A percentile compares a stretch with the other conserved stretches of the same genome.
Evolutionary conservation across 768 basidiomycete genomes (phyloP).

Genomic region (Chalciporus chontae): DNA sequence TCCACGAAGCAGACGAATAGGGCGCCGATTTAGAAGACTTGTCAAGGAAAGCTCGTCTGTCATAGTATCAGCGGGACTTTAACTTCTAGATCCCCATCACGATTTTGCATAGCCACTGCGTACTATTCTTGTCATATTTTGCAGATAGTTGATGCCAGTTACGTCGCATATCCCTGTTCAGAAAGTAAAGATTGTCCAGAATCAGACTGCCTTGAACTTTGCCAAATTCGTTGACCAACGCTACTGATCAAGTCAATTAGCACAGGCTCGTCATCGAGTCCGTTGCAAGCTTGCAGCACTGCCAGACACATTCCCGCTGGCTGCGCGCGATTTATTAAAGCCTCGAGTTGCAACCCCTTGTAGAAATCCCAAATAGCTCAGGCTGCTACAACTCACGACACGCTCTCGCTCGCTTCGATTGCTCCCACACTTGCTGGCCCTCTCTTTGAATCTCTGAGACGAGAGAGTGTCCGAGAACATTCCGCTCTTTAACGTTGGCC

Average conservation of each 20-base stretch:
- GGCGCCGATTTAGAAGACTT: slow-evolving; percentile 44
- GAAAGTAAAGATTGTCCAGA: neutral
- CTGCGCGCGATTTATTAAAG: slow-evolving; percentile 19
- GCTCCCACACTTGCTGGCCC: neutral
- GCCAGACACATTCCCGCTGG: slow-evolving; percentile 18
- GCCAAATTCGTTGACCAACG: no score
- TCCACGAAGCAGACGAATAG: slow-evolving; percentile 41
- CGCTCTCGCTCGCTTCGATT: slow-evolving; percentile 12
- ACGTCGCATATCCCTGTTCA: neutral
- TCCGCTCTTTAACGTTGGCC: neutral
- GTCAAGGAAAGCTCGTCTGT: slow-evolving; percentile 32
- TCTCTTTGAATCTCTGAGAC: slow-evolving; percentile 6
- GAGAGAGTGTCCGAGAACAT: slow-evolving; percentile 1
- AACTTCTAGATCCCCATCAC: neutral
- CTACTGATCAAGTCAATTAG: neutral
- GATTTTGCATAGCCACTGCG: neutral
- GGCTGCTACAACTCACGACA: slow-evolving; percentile 1
- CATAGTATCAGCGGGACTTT: slow-evolving; percentile 24
- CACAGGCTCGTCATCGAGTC: no score
- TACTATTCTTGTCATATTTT: neutral
- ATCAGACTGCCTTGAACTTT: neutral
- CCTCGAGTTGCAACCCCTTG: slow-evolving; percentile 24
- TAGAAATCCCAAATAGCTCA: slow-evolving; percentile 14
- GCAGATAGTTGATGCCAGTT: no score
- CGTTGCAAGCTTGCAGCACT: slow-evolving; percentile 6